Conservation (phyloP, 129 eudicot species). For the Sambucus nigra region DNA sequence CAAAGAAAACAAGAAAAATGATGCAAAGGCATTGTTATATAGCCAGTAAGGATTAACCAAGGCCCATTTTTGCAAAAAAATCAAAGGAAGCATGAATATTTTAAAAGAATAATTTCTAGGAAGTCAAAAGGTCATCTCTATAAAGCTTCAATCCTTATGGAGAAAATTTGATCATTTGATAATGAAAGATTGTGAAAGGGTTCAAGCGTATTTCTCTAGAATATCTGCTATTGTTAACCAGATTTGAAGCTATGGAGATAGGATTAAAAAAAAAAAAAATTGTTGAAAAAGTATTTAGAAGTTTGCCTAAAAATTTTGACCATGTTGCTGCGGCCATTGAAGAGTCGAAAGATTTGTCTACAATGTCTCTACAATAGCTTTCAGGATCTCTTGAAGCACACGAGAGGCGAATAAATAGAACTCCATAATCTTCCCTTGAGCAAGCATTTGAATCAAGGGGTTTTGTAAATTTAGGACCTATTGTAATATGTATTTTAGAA, state of each 20-base stretch:
- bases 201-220: not conserved
- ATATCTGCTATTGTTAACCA: not conserved
- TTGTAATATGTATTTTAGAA: too few species aligned
- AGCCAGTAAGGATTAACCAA: not conserved
- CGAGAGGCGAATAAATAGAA: slow-evolving; percentile 1
- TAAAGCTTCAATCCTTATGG: slow-evolving; percentile 9
- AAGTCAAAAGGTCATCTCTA: not conserved
- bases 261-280: not conserved
- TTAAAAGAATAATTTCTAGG: not conserved
- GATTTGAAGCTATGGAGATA: slow-evolving; percentile 10
- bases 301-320: not conserved
- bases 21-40: not conserved
- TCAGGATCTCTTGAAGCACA: not conserved
- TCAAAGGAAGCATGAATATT: not conserved
- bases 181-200: slow-evolving; percentile 9
- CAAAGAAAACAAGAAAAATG: not conserved
- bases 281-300: not conserved
- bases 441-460: slow-evolving; percentile 6
- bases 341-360: slow-evolving; percentile 8
- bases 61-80: not conserved
- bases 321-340: slow-evolving; percentile 4
- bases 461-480: too few species aligned
- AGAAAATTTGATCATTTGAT: slow-evolving; percentile 3
- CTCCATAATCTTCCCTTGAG: not conserved
- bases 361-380: not conserved